phyloP scores from a whole-genome alignment of 106 monocot genomes.

The Dioscorea zingiberensis region DNA sequence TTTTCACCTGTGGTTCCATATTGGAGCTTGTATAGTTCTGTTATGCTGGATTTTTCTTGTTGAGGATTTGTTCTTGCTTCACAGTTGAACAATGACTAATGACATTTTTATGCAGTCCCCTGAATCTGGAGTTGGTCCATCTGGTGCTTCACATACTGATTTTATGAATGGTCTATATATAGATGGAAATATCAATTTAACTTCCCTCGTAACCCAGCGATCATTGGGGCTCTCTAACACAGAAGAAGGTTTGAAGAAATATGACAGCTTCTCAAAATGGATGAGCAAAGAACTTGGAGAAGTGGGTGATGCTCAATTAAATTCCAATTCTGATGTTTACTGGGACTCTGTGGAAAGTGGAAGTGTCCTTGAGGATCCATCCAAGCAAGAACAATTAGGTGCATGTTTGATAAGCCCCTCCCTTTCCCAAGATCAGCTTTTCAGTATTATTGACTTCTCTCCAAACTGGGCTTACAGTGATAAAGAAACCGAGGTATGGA shows the following conservation, averaged over 20 bases:
- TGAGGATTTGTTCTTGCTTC: slow-evolving; percentile 9
- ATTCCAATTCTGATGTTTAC: slow-evolving; percentile 41
- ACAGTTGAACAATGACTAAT: neutral
- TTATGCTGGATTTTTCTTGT: slow-evolving; percentile 12
- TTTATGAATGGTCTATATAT: slow-evolving; percentile 14
- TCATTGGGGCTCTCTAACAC: slow-evolving; percentile 46
- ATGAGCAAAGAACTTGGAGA: slow-evolving; percentile 92
- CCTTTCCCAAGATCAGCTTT: slow-evolving; percentile 76
- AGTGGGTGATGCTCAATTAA: slow-evolving; percentile 54
- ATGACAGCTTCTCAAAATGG: slow-evolving; percentile 93
- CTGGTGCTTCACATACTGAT: slow-evolving; percentile 15
- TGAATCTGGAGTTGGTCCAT: slow-evolving; percentile 18
- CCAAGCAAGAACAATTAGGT: slow-evolving; percentile 47
- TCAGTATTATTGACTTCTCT: slow-evolving; percentile 73
- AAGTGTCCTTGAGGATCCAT: slow-evolving; percentile 50
- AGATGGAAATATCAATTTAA: slow-evolving; percentile 21
- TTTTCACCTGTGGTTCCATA: neutral
- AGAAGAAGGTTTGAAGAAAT: slow-evolving; percentile 76
- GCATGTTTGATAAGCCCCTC: slow-evolving; percentile 53
- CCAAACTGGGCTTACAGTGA: slow-evolving; percentile 60
- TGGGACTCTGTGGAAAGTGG: slow-evolving; percentile 63
- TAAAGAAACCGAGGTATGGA: slow-evolving; percentile 40
- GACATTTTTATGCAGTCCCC: slow-evolving; percentile 15
- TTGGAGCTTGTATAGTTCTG: neutral
- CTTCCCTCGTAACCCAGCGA: slow-evolving; percentile 46